These are phyloP conservation scores for Nicotiana rustica DNA, from an alignment of 305 asterid genomes.

Conservation along the genomic window DNA sequence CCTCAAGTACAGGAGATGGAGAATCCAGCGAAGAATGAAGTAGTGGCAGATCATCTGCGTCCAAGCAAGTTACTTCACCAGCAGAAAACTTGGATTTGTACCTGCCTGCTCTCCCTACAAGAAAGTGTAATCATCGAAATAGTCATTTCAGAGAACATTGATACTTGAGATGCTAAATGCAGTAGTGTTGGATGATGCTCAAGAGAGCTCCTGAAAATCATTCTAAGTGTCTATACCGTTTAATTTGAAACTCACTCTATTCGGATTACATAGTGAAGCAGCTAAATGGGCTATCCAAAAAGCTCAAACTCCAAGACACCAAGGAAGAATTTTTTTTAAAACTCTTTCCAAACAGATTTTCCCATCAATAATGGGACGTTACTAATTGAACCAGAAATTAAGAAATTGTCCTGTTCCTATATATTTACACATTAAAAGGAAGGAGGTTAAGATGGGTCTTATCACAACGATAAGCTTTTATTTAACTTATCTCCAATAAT, in stretches of 20 bases:
- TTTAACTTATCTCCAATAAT: not conserved
- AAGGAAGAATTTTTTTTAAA: not conserved
- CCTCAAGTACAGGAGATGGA: conserved; percentile 89
- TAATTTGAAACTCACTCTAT: not conserved
- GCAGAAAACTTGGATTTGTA: conserved; percentile 80
- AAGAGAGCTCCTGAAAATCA: not conserved
- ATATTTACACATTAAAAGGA: not conserved
- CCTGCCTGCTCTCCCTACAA: conserved; percentile 97
- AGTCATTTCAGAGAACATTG: not conserved
- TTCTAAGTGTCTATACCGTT: not conserved
- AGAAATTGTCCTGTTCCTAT: conserved; percentile 1
- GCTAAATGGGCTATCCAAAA: not conserved
- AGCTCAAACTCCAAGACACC: not conserved
- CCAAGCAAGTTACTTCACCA: conserved; percentile 92
- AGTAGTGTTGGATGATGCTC: not conserved
- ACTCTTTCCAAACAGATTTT: conserved; percentile 5
- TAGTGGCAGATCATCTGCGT: conserved; percentile 70
- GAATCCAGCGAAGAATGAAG: conserved; percentile 76
- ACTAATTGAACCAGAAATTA: not conserved
- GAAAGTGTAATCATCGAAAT: conserved; percentile 40
- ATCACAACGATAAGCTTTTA: not conserved
- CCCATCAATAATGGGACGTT: not conserved
- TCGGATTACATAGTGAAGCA: not conserved
- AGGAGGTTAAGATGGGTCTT: not conserved
- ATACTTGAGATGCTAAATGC: conserved; percentile 8